Percentiles rank a stretch among this genome's conserved stretches.
These are phyloP conservation scores for Penicillium arizonense DNA, from an alignment of 495 filamentous ascomycete species.

Conservation along the genomic window DNA sequence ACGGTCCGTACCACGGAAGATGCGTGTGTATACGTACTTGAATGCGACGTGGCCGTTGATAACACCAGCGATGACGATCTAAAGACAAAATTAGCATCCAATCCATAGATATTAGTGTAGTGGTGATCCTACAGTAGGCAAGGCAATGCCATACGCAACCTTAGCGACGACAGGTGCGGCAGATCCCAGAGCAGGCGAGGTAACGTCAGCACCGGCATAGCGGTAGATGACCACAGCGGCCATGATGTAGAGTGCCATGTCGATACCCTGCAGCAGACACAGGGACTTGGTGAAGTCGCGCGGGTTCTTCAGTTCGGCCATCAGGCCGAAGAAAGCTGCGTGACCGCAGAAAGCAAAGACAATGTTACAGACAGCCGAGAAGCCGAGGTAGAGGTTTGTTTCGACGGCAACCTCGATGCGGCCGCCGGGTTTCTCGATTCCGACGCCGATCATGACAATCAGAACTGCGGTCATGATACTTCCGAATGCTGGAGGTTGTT, in stretches of 20 bases:
- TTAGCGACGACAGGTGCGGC: constrained; percentile 63
- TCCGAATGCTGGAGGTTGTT: constrained; percentile 53
- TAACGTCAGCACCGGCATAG: constrained; percentile 65
- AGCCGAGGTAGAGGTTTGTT: constrained; percentile 36
- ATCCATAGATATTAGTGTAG: neutral
- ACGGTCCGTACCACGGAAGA: constrained; percentile 57
- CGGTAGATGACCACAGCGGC: constrained; percentile 59
- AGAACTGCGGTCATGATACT: constrained; percentile 68
- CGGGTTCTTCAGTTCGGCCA: constrained; percentile 72
- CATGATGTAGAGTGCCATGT: constrained; percentile 63
- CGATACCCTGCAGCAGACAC: constrained; percentile 58
- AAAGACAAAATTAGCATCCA: constrained; percentile 10
- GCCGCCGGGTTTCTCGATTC: constrained; percentile 36
- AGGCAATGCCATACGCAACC: constrained; percentile 71
- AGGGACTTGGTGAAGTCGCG: constrained; percentile 67
- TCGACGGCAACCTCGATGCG: constrained; percentile 27
- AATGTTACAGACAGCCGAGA: constrained; percentile 46
- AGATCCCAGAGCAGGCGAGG: constrained; percentile 70
- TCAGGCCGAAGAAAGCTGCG: constrained; percentile 72
- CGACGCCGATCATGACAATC: constrained; percentile 68
- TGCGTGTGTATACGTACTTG: constrained; percentile 66
- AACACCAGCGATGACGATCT: constrained; percentile 58
- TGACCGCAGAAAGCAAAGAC: constrained; percentile 56
- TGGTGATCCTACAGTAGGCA: constrained; percentile 56
- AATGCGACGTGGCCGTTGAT: constrained; percentile 64